Base-by-base conservation (phyloP, 164 flowering plant genomes). In the Dillenia turbinata region DNA sequence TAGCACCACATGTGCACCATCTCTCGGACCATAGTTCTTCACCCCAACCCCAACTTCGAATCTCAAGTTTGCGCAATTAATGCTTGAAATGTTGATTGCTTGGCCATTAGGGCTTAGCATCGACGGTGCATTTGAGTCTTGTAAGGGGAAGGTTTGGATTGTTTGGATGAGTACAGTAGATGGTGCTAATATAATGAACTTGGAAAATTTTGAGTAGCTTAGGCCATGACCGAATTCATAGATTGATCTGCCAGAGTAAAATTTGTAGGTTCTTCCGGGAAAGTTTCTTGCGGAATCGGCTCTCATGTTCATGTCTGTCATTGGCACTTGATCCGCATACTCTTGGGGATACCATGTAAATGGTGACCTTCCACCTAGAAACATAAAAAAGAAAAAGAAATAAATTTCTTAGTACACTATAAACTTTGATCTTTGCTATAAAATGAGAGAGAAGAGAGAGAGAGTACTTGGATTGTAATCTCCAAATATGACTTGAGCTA, bases 281-380 rank as follows among this genome's bases (percentile, higher is more conserved):
- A 58, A 79, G 63, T 66, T 67, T 1, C 19, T 51, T 0, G 78
- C 54, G 9, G 76, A 12, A 67, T 77, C 70, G 11, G 92, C 62
- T 63, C 90, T 77, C 85, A 89, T 74, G 69, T 69, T 76, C 92
- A 83, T 89, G 60, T 79, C 78, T 59, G 96, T 82, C 89, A 87
- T 83, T 11, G 81, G 82, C 11, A 89, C 77, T 33, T 77, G 60
- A 12, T 79, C 80, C 0, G 61, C 73, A 51, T 77, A 86, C 47
- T 75, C 72, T 57, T 82, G 64, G 1, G 81, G 80, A 66, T 87
- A 81, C 94, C 90, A 85, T 64, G 94, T 87, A 17, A 83, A 40
- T 0, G 89, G 94, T 1, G 69, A 65, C 60, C 83, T 85, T 61
- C 90, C 90, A 62, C 83, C 90, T 81, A 77, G 47, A 4, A 45